A percentile compares a stretch with the other conserved stretches of the same genome.
Conservation (phyloP, 345 rosid species). For the Cardiospermum halicacabum region DNA sequence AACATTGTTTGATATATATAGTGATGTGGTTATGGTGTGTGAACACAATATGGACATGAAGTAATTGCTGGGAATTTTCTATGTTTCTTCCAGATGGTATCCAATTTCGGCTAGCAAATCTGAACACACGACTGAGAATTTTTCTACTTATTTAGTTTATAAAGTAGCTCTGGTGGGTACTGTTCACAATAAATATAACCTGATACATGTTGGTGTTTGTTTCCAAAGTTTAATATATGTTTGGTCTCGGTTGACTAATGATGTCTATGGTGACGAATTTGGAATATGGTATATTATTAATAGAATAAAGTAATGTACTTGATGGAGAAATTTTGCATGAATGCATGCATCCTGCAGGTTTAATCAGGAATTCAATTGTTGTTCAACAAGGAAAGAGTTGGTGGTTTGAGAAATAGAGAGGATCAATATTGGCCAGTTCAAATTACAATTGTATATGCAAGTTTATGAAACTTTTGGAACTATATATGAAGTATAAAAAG, state of each 20-base stretch:
- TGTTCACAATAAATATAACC: not conserved
- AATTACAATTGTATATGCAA: not conserved
- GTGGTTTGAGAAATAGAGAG: not conserved
- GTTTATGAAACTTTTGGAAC: too few relatives aligned
- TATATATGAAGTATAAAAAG: not conserved
- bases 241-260: not conserved
- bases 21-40: not conserved
- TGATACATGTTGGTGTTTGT: not conserved
- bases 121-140: slow-evolving; percentile 3
- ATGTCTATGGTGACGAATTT: slow-evolving; percentile 6
- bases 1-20: slow-evolving; percentile 10
- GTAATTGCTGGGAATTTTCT: not conserved
- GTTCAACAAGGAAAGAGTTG: not conserved
- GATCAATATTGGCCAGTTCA: not conserved
- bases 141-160: not conserved
- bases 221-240: not conserved
- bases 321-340: not conserved
- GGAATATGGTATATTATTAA: not conserved
- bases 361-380: not conserved
- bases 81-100: not conserved
- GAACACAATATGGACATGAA: not conserved
- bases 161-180: not conserved
- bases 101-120: not conserved
- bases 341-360: not conserved
- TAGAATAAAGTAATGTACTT: not conserved